Evolutionary conservation across 345 rosid species (phyloP).

Genomic region (Eucalyptus erythrocorys): DNA sequence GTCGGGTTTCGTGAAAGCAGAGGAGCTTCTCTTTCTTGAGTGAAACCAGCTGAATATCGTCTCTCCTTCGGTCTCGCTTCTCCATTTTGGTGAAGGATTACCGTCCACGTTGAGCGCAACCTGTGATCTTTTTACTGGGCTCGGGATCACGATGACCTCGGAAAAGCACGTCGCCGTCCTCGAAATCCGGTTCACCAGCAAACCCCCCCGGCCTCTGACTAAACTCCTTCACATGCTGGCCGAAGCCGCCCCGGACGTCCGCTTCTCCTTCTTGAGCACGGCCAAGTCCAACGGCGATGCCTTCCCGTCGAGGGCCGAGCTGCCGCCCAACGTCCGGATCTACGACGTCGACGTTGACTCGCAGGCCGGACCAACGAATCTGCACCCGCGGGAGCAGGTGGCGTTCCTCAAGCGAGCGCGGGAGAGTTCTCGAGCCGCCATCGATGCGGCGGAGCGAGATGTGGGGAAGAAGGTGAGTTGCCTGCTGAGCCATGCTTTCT

Average conservation of each 20-base stretch:
- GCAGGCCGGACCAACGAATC: not conserved
- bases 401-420: slow-evolving; percentile 22
- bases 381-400: not conserved
- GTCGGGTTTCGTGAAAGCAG: too few relatives aligned
- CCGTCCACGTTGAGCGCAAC: not conserved
- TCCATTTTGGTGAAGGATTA: not conserved
- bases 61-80: not conserved
- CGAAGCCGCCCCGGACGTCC: not conserved
- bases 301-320: not conserved
- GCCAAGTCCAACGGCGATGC: not conserved
- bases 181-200: slow-evolving; percentile 17
- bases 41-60: too few relatives aligned
- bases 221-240: slow-evolving; percentile 9
- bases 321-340: not conserved
- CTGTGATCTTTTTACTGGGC: not conserved
- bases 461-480: slow-evolving; percentile 4
- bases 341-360: slow-evolving; percentile 8
- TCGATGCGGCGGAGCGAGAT: slow-evolving; percentile 2
- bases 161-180: slow-evolving; percentile 14
- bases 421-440: slow-evolving; percentile 3
- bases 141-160: not conserved
- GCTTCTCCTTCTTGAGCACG: slow-evolving; percentile 5
- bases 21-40: too few relatives aligned
- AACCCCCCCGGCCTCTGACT: slow-evolving; percentile 20
- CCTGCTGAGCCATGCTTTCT: slow-evolving; percentile 29